These are phyloP conservation scores for Fusarium agapanthi DNA, from an alignment of 2,329 filamentous ascomycete species.

Conservation along the genomic window DNA sequence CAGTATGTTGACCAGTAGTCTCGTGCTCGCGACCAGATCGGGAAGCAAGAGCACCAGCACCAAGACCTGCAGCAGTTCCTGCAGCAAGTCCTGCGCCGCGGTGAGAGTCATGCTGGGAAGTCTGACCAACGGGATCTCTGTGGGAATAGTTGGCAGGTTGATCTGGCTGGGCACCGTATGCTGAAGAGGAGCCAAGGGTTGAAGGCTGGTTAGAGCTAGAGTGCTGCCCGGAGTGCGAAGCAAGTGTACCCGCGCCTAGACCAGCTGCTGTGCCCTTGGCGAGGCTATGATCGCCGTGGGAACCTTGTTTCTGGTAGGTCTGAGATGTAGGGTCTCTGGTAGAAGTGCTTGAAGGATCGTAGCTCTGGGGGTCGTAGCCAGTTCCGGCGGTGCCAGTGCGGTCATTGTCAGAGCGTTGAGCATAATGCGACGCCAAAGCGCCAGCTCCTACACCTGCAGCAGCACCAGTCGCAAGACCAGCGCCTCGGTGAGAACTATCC, in stretches of 20 bases:
- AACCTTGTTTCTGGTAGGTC: neutral
- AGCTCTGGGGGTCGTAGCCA: neutral
- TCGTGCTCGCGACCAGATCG: neutral
- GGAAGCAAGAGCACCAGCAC: neutral
- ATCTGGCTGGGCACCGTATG: neutral
- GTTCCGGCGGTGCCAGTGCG: neutral
- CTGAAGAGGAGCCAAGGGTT: rapidly evolving
- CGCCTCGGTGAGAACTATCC: neutral
- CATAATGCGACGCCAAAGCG: constrained; percentile 1
- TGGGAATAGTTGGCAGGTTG: constrained; percentile 11
- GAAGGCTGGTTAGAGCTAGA: neutral
- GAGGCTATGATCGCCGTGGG: neutral
- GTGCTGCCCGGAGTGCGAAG: neutral
- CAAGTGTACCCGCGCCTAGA: neutral
- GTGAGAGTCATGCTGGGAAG: constrained; percentile 3
- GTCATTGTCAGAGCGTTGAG: neutral
- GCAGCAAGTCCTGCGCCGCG: neutral
- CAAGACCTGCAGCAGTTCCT: neutral
- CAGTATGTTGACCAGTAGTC: neutral
- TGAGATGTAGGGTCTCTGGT: neutral
- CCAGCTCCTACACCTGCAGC: constrained; percentile 12
- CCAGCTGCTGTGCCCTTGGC: neutral
- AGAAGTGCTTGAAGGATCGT: neutral
- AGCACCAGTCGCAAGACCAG: neutral
- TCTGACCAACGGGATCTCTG: neutral